phyloP scores from a whole-genome alignment of 208 protist species.

The Leishmania turanica region DNA sequence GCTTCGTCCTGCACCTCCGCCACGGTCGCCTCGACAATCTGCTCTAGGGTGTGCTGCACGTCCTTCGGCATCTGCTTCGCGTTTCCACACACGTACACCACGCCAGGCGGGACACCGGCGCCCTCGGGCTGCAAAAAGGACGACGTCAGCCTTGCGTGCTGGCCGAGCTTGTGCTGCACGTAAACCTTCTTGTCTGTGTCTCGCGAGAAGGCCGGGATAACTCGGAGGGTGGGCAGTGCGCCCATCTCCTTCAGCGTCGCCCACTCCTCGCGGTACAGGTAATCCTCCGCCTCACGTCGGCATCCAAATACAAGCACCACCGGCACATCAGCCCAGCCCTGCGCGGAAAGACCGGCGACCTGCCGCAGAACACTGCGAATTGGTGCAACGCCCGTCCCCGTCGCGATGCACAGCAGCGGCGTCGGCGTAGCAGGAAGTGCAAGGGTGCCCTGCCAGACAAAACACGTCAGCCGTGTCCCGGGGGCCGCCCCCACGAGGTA shows the following conservation, averaged over 20 bases:
- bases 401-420: constrained; percentile 73
- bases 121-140: constrained; percentile 42
- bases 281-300: constrained; percentile 69
- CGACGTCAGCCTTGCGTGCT: constrained; percentile 58
- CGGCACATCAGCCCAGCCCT: constrained; percentile 47
- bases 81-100: constrained; percentile 84
- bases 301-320: constrained; percentile 87
- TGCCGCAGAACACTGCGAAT: constrained; percentile 72
- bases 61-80: constrained; percentile 89
- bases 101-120: constrained; percentile 20
- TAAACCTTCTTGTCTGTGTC: constrained; percentile 81
- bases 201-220: constrained; percentile 86
- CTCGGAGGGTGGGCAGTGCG: constrained; percentile 42
- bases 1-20: constrained; percentile 46
- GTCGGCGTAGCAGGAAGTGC: constrained; percentile 37
- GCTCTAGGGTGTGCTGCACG: constrained; percentile 51
- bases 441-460: constrained; percentile 73
- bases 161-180: constrained; percentile 85
- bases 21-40: constrained; percentile 58
- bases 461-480: constrained; percentile 57
- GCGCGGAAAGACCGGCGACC: constrained; percentile 37
- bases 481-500: constrained; percentile 33
- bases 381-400: constrained; percentile 87
- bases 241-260: constrained; percentile 24
- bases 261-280: constrained; percentile 80